phyloP scores from a whole-genome alignment of 768 basidiomycete species.

The Auricularia auricula-judae region DNA sequence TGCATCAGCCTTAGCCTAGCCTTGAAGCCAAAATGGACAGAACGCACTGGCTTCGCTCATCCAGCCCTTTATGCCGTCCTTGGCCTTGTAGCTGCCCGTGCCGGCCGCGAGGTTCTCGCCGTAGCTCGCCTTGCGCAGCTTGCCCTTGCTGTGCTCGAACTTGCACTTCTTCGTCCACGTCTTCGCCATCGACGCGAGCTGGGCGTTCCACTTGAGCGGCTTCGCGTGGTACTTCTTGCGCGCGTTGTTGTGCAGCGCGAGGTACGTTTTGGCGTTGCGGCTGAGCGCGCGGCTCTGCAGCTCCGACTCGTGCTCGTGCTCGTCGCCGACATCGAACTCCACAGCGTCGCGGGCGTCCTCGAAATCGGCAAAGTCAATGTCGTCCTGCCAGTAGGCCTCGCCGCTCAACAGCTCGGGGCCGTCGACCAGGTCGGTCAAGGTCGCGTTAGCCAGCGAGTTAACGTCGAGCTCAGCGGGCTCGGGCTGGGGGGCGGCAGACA shows the following conservation, averaged over 20 bases:
- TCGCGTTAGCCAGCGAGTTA: too few species aligned
- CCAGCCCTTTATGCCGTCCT: constrained; percentile 35
- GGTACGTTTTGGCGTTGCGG: constrained; percentile 16
- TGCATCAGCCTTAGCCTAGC: not conserved
- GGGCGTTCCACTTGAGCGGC: constrained; percentile 36
- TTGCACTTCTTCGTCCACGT: constrained; percentile 40
- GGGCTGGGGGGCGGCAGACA: too few species aligned
- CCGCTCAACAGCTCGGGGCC: too few species aligned
- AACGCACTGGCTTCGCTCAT: constrained; percentile 36
- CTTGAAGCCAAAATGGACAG: not conserved
- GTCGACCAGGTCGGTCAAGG: too few species aligned
- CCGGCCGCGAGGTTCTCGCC: constrained; percentile 49
- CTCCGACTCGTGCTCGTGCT: too few species aligned
- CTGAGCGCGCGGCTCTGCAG: too few species aligned
- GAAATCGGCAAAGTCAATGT: too few species aligned
- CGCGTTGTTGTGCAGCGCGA: constrained; percentile 38
- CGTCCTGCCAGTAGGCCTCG: too few species aligned
- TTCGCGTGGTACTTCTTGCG: constrained; percentile 32
- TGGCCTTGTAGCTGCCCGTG: constrained; percentile 34
- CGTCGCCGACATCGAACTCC: too few species aligned
- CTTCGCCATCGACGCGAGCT: constrained; percentile 36
- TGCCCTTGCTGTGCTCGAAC: constrained; percentile 36
- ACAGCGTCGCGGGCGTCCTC: too few species aligned
- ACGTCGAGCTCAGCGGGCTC: too few species aligned
- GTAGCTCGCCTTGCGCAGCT: constrained; percentile 23